A percentile compares a stretch with the other conserved stretches of the same genome.
Conservation (phyloP, 768 basidiomycete species). For the Pleurotus tuoliensis region DNA sequence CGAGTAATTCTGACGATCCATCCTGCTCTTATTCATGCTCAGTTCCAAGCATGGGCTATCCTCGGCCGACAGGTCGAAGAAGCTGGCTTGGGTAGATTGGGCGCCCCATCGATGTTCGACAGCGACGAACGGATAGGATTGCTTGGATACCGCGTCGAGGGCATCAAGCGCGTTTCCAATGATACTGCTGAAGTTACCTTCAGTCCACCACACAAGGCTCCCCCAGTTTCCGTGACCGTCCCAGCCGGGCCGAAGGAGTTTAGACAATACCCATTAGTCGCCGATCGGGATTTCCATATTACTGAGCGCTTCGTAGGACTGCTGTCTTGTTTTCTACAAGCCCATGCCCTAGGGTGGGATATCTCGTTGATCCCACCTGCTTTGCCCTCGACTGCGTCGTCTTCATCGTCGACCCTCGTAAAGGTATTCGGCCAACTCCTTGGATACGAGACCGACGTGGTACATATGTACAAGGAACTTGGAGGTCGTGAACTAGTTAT, state of each 20-base stretch:
- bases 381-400: slow-evolving; percentile 55
- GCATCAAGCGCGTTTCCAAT: slow-evolving; percentile 37
- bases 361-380: slow-evolving; percentile 59
- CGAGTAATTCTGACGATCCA: slow-evolving; percentile 56
- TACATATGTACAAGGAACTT: slow-evolving; percentile 67
- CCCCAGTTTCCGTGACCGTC: slow-evolving; percentile 31
- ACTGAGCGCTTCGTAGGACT: slow-evolving; percentile 52
- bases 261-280: slow-evolving; percentile 41
- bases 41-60: slow-evolving; percentile 61
- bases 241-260: slow-evolving; percentile 46
- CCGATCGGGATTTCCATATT: slow-evolving; percentile 37
- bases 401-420: slow-evolving; percentile 55
- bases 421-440: slow-evolving; percentile 50
- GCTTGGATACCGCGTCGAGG: slow-evolving; percentile 45
- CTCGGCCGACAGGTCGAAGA: slow-evolving; percentile 54
- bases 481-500: slow-evolving; percentile 64
- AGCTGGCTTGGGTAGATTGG: slow-evolving; percentile 49
- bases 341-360: slow-evolving; percentile 63
- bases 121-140: slow-evolving; percentile 41
- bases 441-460: slow-evolving; percentile 55
- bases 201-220: slow-evolving; percentile 21
- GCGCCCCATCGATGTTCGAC: slow-evolving; percentile 40
- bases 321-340: slow-evolving; percentile 56
- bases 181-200: slow-evolving; percentile 42
- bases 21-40: slow-evolving; percentile 49